These are phyloP conservation scores for Avena insularis DNA, from an alignment of 176 grass and related monocot species.

Conservation along the genomic window DNA sequence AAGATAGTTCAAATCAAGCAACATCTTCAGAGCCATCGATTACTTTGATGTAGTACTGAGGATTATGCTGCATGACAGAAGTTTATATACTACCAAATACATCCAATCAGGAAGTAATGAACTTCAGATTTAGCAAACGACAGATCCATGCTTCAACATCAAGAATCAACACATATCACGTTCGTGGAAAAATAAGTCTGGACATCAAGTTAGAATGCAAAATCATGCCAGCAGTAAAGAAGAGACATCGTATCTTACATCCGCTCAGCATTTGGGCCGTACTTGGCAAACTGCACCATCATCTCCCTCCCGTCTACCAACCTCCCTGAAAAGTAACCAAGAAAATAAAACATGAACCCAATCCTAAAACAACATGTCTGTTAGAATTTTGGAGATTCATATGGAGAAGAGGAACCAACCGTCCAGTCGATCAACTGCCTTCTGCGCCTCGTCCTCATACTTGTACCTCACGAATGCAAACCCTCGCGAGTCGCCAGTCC, in stretches of 20 bases:
- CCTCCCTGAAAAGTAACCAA: conserved; percentile 58
- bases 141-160: neutral
- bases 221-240: neutral
- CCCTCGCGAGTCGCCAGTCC: conserved; percentile 84
- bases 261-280: conserved; percentile 88
- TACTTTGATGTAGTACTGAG: neutral
- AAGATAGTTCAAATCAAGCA: neutral
- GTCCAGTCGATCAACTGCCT: conserved; percentile 89
- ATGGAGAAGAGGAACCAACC: conserved; percentile 43
- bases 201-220: neutral
- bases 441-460: conserved; percentile 92
- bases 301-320: conserved; percentile 91
- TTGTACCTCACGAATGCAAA: conserved; percentile 99
- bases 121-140: neutral
- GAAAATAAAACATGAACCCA: neutral
- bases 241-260: conserved; percentile 68
- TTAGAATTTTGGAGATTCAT: neutral
- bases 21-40: neutral
- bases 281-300: conserved; percentile 99
- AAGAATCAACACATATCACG: neutral
- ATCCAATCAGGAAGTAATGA: neutral
- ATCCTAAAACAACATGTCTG: neutral
- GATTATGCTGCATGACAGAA: neutral
- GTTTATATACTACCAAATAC: neutral
- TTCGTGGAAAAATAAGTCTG: neutral